Evolutionary conservation across 352 stramenopile species (phyloP).

Genomic region (Aphanomyces stellatus): DNA sequence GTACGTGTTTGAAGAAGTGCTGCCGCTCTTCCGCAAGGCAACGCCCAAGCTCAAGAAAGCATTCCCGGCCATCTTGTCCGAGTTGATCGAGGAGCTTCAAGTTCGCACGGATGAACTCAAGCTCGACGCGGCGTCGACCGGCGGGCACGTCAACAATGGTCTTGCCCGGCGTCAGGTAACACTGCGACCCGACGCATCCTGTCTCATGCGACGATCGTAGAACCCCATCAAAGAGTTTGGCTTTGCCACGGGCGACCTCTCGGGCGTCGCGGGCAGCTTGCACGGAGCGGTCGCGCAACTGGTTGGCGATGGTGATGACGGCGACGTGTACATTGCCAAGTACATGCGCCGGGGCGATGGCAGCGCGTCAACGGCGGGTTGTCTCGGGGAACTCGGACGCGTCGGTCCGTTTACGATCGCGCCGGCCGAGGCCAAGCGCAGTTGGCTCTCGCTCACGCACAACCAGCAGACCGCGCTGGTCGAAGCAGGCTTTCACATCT

Average conservation of each 20-base stretch:
- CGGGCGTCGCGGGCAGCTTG: background rate
- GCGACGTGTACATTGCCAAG: conserved; percentile 40
- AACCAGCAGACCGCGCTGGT: background rate
- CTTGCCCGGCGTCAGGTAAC: background rate
- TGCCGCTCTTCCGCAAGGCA: conserved; percentile 28
- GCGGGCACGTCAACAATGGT: background rate
- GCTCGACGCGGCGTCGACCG: conserved; percentile 21
- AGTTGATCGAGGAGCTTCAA: conserved; percentile 43
- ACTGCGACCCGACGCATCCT: background rate
- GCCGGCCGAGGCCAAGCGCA: background rate
- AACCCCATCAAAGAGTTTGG: background rate
- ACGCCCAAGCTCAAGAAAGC: conserved; percentile 23
- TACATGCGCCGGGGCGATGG: conserved; percentile 30
- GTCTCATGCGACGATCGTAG: background rate
- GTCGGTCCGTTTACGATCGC: conserved; percentile 33
- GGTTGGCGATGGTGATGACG: conserved; percentile 19
- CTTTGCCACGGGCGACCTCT: background rate
- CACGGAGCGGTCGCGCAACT: background rate
- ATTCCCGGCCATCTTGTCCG: conserved; percentile 40
- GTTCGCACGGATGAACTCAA: conserved; percentile 29
- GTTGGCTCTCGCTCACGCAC: background rate
- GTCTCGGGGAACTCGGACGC: conserved; percentile 37
- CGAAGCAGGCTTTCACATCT: conserved; percentile 13
- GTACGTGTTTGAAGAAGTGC: conserved; percentile 37
- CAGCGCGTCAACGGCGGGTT: background rate